A percentile compares a stretch with the other conserved stretches of the same genome.
Conservation (phyloP, 768 basidiomycete genomes). For the Tubosaeta sp. region DNA sequence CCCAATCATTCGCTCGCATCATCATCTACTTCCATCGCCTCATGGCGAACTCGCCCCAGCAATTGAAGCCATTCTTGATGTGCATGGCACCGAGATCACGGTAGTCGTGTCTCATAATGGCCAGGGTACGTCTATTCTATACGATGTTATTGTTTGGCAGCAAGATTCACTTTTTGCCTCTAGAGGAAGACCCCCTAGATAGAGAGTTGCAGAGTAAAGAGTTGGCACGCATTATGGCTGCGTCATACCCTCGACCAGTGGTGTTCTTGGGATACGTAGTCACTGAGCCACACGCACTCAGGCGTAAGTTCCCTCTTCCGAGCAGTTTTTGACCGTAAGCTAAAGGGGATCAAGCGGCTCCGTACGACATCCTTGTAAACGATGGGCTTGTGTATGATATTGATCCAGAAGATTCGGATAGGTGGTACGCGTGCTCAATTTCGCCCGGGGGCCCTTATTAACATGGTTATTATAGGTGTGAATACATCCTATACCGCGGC, state of each 20-base stretch:
- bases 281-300: conserved; percentile 55
- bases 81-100: conserved; percentile 72
- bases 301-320: conserved; percentile 46
- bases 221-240: conserved; percentile 74
- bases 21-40: conserved; percentile 86
- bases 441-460: background rate
- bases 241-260: conserved; percentile 64
- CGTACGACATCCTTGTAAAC: conserved; percentile 71
- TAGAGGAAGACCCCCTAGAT: conserved; percentile 88
- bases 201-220: conserved; percentile 80
- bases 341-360: conserved; percentile 47
- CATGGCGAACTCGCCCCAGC: conserved; percentile 84
- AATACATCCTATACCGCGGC: conserved; percentile 85
- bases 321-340: conserved; percentile 1
- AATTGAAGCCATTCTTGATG: conserved; percentile 79
- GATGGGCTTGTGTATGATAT: conserved; percentile 81
- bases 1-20: conserved; percentile 82
- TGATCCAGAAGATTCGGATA: conserved; percentile 63
- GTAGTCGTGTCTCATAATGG: conserved; percentile 92
- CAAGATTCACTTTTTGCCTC: background rate
- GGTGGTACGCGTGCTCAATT: conserved; percentile 47
- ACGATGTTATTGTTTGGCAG: background rate
- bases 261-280: conserved; percentile 83
- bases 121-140: conserved; percentile 54
- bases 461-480: conserved; percentile 54